Percentiles rank a stretch among this genome's conserved stretches.
Evolutionary conservation across 2,329 filamentous ascomycete species (phyloP).

Genomic region (Cyclaneusma minus): DNA sequence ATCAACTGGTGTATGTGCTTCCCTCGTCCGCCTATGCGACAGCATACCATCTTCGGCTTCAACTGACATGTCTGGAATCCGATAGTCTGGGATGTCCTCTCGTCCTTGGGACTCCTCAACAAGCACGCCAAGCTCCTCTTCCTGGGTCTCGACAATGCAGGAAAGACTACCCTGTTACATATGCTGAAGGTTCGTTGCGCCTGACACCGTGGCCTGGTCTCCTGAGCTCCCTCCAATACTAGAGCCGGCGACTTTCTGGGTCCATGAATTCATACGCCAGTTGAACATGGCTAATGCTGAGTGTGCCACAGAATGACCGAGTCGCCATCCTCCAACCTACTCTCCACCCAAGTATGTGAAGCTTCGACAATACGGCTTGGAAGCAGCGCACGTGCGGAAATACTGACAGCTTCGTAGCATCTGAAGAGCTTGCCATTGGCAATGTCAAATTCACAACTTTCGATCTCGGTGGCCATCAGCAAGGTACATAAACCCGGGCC

Average conservation of each 20-base stretch:
- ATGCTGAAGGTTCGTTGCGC: constrained; percentile 68
- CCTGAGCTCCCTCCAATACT: constrained; percentile 3
- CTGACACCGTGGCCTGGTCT: constrained; percentile 6
- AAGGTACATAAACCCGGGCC: constrained; percentile 38
- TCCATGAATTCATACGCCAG: too few species aligned
- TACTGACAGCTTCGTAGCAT: constrained; percentile 36
- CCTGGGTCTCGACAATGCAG: constrained; percentile 84
- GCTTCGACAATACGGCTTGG: background rate
- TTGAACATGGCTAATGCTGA: too few species aligned
- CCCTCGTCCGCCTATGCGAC: constrained; percentile 1
- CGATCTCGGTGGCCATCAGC: constrained; percentile 84
- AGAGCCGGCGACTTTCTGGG: too few species aligned
- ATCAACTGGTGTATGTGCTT: constrained; percentile 76
- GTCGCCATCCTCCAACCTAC: constrained; percentile 84
- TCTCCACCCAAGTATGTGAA: constrained; percentile 62
- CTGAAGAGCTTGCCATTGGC: constrained; percentile 82
- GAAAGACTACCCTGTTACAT: constrained; percentile 85
- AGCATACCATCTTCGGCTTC: too few species aligned
- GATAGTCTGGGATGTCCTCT: constrained; percentile 76
- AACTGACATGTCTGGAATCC: constrained; percentile 16
- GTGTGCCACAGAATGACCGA: constrained; percentile 57
- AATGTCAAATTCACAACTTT: constrained; percentile 93
- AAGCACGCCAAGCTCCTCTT: constrained; percentile 94
- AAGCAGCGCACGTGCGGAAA: constrained; percentile 7
- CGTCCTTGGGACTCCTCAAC: constrained; percentile 76